Evolutionary conservation across 2,329 filamentous ascomycete genomes (phyloP).

Genomic region (Pseudopyricularia javanii): DNA sequence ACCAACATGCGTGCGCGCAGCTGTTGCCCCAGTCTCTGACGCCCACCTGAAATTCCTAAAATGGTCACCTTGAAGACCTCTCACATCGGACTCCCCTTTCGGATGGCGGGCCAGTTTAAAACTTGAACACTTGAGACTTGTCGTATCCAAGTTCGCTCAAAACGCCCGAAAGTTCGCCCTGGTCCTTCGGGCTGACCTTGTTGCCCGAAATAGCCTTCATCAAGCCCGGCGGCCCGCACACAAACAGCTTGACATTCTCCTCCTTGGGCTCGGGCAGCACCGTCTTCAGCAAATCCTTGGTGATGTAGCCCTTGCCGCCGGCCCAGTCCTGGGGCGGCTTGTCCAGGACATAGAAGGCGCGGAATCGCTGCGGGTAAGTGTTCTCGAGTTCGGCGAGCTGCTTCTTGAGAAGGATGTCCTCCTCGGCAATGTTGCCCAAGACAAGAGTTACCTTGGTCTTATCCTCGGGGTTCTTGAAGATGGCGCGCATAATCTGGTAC

Average conservation of each 20-base stretch:
- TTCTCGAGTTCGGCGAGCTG: slow-evolving; percentile 85
- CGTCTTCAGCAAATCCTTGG: slow-evolving; percentile 86
- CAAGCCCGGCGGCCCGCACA: slow-evolving; percentile 84
- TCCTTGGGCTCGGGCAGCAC: slow-evolving; percentile 86
- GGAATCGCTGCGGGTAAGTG: slow-evolving; percentile 88
- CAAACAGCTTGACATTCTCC: slow-evolving; percentile 85
- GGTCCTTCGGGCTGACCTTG: slow-evolving; percentile 88
- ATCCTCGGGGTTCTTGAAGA: slow-evolving; percentile 93
- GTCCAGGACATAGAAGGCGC: slow-evolving; percentile 87
- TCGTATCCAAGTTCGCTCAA: slow-evolving; percentile 48
- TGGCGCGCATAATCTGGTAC: slow-evolving; percentile 84
- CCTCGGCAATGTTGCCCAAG: slow-evolving; percentile 79
- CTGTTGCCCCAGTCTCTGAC: too few relatives aligned
- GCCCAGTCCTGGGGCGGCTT: slow-evolving; percentile 68
- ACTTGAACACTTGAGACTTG: slow-evolving; percentile 85
- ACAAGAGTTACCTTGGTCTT: slow-evolving; percentile 96
- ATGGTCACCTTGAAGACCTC: too few relatives aligned
- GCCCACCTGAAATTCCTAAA: not conserved
- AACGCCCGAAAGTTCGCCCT: slow-evolving; percentile 75
- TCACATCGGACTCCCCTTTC: not conserved
- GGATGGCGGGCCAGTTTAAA: slow-evolving; percentile 32
- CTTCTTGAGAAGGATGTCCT: slow-evolving; percentile 82
- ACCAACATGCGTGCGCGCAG: too few relatives aligned
- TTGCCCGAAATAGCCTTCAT: slow-evolving; percentile 85
- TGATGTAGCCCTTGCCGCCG: slow-evolving; percentile 69